Conservation (phyloP, 768 basidiomycete species). For the Royoungia palumana region DNA sequence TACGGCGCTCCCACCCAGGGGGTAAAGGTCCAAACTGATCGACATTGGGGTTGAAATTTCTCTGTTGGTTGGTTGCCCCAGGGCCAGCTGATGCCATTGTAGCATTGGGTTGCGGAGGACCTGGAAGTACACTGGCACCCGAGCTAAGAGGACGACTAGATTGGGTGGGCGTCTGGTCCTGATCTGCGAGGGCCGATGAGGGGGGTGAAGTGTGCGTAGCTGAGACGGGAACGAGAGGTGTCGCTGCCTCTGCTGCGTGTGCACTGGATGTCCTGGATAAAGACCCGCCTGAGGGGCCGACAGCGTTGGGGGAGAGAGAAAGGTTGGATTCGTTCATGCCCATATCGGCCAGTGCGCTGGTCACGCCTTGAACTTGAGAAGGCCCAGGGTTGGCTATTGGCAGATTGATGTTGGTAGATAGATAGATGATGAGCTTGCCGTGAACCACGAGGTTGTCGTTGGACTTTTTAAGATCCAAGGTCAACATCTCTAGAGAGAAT, state of each 20-base stretch:
- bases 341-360: slow-evolving; percentile 58
- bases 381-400: slow-evolving; percentile 85
- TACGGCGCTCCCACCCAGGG: slow-evolving; percentile 92
- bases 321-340: slow-evolving; percentile 56
- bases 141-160: slow-evolving; percentile 38
- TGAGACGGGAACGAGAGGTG: slow-evolving; percentile 41
- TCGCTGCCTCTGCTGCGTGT: slow-evolving; percentile 54
- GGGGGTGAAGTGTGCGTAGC: slow-evolving; percentile 30
- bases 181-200: slow-evolving; percentile 27
- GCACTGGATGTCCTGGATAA: slow-evolving; percentile 67
- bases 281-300: slow-evolving; percentile 32
- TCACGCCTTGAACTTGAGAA: slow-evolving; percentile 60
- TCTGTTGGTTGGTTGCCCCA: slow-evolving; percentile 48
- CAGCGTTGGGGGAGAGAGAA: slow-evolving; percentile 51
- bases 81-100: slow-evolving; percentile 33
- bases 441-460: slow-evolving; percentile 98
- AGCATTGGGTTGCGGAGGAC: slow-evolving; percentile 20
- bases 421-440: slow-evolving; percentile 94
- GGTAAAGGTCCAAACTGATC: slow-evolving; percentile 94
- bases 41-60: slow-evolving; percentile 91
- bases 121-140: slow-evolving; percentile 14
- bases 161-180: slow-evolving; percentile 26
- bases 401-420: slow-evolving; percentile 85
- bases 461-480: slow-evolving; percentile 96
- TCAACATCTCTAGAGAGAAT: slow-evolving; percentile 77